Evolutionary conservation across 2,329 filamentous ascomycete genomes (phyloP).

Genomic region (Epichloe coenophiala): DNA sequence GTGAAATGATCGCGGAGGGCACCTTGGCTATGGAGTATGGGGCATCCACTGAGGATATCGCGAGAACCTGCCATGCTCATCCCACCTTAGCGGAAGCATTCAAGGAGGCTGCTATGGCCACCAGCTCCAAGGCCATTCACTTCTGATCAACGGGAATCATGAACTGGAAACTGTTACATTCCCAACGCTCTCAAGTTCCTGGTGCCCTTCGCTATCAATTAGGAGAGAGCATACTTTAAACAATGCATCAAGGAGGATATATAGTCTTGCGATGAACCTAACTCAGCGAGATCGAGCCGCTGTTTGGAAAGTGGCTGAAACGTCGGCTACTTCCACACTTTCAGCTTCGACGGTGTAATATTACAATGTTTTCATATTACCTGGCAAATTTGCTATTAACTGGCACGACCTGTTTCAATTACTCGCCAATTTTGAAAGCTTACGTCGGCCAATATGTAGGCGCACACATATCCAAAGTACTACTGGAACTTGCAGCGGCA

Average conservation of each 20-base stretch:
- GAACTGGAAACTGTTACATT: background rate
- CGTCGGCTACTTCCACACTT: background rate
- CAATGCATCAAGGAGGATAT: background rate
- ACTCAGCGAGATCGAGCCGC: background rate
- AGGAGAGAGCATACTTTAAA: background rate
- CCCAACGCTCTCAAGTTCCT: background rate
- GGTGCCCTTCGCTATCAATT: background rate
- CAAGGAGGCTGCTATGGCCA: slow-evolving; percentile 99
- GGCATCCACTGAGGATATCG: slow-evolving; percentile 87
- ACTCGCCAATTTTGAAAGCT: no score
- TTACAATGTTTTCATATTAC: background rate
- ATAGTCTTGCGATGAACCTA: background rate
- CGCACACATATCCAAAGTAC: no score
- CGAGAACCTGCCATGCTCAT: slow-evolving; percentile 90
- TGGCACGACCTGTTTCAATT: no score
- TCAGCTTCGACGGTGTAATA: slow-evolving; percentile 1
- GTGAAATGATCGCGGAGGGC: slow-evolving; percentile 98
- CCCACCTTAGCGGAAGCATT: slow-evolving; percentile 93
- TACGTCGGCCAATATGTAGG: no score
- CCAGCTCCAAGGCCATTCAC: slow-evolving; percentile 90
- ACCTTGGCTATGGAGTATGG: slow-evolving; percentile 94
- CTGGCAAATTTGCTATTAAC: background rate
- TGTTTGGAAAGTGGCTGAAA: background rate
- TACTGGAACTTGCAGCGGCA: no score
- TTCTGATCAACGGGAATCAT: slow-evolving; percentile 43